A percentile compares a stretch with the other conserved stretches of the same genome.
phyloP scores from a whole-genome alignment of 1,284 basidiomycete species.

The Moesziomyces parantarcticus region DNA sequence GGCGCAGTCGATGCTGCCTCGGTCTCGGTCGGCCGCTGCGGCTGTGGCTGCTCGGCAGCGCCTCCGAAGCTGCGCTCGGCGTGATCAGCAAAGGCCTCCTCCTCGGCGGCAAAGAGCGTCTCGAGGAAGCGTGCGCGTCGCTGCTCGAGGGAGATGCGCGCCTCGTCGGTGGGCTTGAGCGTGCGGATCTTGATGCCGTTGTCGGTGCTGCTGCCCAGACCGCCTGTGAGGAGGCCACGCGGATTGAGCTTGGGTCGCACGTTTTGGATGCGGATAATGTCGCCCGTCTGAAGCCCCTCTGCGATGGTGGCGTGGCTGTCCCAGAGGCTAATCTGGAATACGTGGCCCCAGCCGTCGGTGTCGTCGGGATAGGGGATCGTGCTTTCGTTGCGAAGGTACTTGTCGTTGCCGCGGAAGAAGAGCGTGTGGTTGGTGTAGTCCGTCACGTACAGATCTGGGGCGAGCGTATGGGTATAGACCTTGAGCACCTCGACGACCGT shows the following conservation, averaged over 20 bases:
- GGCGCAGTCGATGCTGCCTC: not conserved
- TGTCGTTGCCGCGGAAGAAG: slow-evolving; percentile 53
- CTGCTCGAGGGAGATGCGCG: slow-evolving; percentile 28
- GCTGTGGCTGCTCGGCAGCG: slow-evolving; percentile 7
- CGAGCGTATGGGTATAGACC: slow-evolving; percentile 44
- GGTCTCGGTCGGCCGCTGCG: slow-evolving; percentile 6
- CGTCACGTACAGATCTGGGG: slow-evolving; percentile 60
- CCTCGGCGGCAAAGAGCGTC: slow-evolving; percentile 18
- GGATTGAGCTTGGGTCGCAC: slow-evolving; percentile 49
- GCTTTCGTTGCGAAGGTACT: slow-evolving; percentile 27
- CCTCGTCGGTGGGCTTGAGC: slow-evolving; percentile 34
- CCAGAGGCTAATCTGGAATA: slow-evolving; percentile 59
- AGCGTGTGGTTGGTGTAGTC: slow-evolving; percentile 56
- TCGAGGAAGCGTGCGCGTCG: slow-evolving; percentile 26
- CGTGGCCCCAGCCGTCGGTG: slow-evolving; percentile 45
- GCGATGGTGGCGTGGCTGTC: slow-evolving; percentile 52
- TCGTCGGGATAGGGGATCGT: slow-evolving; percentile 35
- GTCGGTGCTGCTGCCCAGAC: slow-evolving; percentile 48
- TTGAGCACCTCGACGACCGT: slow-evolving; percentile 56
- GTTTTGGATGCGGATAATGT: slow-evolving; percentile 56
- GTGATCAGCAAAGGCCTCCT: slow-evolving; percentile 31
- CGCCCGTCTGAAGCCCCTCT: slow-evolving; percentile 44
- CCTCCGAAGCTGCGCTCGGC: slow-evolving; percentile 17
- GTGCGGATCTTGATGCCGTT: slow-evolving; percentile 48
- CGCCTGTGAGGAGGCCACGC: slow-evolving; percentile 47